Evolutionary conservation across 148 eudicot species (phyloP).

Genomic region (Heliamphora exappendiculata): DNA sequence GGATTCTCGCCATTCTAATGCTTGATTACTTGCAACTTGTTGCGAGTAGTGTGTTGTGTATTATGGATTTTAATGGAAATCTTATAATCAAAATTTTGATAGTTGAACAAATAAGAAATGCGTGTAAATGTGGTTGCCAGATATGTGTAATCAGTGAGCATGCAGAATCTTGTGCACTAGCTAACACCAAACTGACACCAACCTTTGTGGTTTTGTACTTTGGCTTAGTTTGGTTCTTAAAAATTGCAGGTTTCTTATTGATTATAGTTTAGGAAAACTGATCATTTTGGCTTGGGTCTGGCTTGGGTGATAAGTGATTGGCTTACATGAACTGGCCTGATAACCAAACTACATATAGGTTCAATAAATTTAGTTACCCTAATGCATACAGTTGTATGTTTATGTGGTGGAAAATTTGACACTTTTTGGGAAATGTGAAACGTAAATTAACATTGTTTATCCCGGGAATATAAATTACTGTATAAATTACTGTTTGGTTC

Average conservation of each 20-base stretch:
- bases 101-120: background rate
- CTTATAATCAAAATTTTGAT: background rate
- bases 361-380: background rate
- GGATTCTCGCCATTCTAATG: background rate
- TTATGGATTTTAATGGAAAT: background rate
- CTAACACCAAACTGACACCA: too few relatives aligned
- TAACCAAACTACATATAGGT: background rate
- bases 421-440: too few relatives aligned
- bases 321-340: background rate
- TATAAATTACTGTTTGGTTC: too few relatives aligned
- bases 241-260: background rate
- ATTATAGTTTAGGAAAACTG: background rate
- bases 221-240: background rate
- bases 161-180: background rate
- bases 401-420: background rate
- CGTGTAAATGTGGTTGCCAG: background rate
- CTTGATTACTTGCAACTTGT: background rate
- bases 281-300: background rate
- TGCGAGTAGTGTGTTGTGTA: background rate
- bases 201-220: too few relatives aligned
- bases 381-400: background rate
- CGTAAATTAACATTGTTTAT: too few relatives aligned
- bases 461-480: too few relatives aligned
- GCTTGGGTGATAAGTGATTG: background rate
- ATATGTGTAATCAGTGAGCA: background rate